These are phyloP conservation scores for Arabidopsis suecica DNA, from an alignment of 345 rosid genomes.

Conservation along the genomic window DNA sequence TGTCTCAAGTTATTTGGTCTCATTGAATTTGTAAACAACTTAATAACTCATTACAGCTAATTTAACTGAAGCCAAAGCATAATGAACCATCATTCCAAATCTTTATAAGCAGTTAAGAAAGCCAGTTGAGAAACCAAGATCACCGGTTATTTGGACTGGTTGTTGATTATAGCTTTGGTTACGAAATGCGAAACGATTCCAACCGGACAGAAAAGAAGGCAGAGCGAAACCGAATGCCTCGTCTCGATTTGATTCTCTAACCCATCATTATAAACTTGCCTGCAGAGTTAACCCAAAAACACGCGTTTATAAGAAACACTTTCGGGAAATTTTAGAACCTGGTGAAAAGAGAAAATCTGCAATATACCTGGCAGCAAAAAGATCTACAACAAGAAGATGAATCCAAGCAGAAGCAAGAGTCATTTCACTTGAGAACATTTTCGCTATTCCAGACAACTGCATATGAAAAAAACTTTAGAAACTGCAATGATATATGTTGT, in stretches of 20 bases:
- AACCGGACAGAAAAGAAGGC: slow-evolving; percentile 84
- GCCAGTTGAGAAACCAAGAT: not conserved
- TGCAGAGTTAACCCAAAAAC: slow-evolving; percentile 41
- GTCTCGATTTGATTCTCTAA: slow-evolving; percentile 77
- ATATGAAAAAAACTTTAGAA: not conserved
- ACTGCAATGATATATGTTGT: not conserved
- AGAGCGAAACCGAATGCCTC: slow-evolving; percentile 88
- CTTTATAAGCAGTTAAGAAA: slow-evolving; percentile 5
- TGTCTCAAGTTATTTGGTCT: slow-evolving; percentile 1
- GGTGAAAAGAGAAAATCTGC: not conserved
- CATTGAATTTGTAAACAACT: not conserved
- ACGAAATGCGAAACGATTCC: slow-evolving; percentile 70
- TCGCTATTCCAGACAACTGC: slow-evolving; percentile 81
- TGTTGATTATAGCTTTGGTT: slow-evolving; percentile 67
- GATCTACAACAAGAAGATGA: slow-evolving; percentile 85
- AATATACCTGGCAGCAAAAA: slow-evolving; percentile 84
- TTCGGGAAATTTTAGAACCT: not conserved
- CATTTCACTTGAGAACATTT: slow-evolving; percentile 87
- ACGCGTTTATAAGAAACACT: not conserved
- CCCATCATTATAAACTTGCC: slow-evolving; percentile 89
- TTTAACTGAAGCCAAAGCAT: not conserved
- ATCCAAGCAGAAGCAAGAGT: slow-evolving; percentile 97
- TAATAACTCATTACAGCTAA: slow-evolving; percentile 7
- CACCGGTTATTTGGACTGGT: slow-evolving; percentile 2
- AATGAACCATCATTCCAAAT: slow-evolving; percentile 15